Conservation (phyloP, 2,329 filamentous ascomycete genomes). For the Claviceps quebecensis region DNA sequence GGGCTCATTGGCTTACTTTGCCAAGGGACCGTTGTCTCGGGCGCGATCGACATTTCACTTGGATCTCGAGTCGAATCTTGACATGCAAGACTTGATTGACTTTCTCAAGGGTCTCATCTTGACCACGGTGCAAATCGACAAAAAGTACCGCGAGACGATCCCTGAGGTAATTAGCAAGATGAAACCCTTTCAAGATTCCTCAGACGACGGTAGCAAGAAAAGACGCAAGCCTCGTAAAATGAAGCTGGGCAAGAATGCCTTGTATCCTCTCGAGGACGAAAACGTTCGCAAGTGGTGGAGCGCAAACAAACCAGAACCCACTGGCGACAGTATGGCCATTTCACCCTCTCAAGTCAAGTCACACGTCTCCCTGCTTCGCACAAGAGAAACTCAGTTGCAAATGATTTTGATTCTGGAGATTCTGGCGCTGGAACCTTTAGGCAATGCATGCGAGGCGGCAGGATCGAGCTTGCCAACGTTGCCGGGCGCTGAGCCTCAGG, state of each 20-base stretch:
- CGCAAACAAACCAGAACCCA: slow-evolving; percentile 36
- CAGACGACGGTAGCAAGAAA: slow-evolving; percentile 30
- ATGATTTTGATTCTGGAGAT: slow-evolving; percentile 69
- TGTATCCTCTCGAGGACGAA: slow-evolving; percentile 53
- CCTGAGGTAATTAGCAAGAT: slow-evolving; percentile 46
- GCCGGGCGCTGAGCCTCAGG: slow-evolving; percentile 19
- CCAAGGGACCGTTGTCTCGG: slow-evolving; percentile 66
- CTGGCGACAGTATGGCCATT: slow-evolving; percentile 33
- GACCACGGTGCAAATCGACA: slow-evolving; percentile 55
- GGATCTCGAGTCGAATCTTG: slow-evolving; percentile 43
- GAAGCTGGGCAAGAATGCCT: slow-evolving; percentile 52
- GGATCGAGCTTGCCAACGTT: slow-evolving; percentile 34
- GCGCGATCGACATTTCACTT: slow-evolving; percentile 57
- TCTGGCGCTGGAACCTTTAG: slow-evolving; percentile 49
- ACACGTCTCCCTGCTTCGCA: slow-evolving; percentile 51
- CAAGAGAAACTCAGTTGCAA: slow-evolving; percentile 67
- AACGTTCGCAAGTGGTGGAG: slow-evolving; percentile 59
- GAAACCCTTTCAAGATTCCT: slow-evolving; percentile 41
- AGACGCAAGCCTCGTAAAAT: slow-evolving; percentile 48
- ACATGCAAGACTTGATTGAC: slow-evolving; percentile 48
- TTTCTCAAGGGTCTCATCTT: slow-evolving; percentile 59
- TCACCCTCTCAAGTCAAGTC: slow-evolving; percentile 42
- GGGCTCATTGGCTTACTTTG: slow-evolving; percentile 71
- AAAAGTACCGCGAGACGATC: slow-evolving; percentile 63
- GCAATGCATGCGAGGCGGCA: slow-evolving; percentile 23